Conservation (phyloP, 139 green algal species). For the Coelastrella sp. region DNA sequence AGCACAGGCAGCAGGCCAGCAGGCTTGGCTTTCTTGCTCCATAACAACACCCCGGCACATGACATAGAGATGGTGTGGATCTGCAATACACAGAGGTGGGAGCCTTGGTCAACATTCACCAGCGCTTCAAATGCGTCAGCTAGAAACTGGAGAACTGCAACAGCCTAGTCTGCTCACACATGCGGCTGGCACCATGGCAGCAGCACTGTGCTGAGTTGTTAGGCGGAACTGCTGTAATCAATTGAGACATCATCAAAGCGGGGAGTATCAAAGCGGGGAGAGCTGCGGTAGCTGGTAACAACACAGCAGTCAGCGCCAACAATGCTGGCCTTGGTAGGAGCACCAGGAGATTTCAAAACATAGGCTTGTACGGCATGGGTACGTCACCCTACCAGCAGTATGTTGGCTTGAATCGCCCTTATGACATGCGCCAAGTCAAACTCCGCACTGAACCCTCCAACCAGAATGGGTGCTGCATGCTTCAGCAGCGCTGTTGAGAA, state of each 20-base stretch:
- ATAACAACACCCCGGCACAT: slow-evolving; percentile 20
- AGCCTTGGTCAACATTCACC: too few species aligned
- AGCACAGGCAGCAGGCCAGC: slow-evolving; percentile 21
- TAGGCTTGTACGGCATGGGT: background rate
- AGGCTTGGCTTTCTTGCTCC: slow-evolving; percentile 36
- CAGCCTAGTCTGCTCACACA: too few species aligned
- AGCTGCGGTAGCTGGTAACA: too few species aligned
- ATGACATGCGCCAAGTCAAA: background rate
- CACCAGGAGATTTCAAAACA: background rate
- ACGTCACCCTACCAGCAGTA: background rate
- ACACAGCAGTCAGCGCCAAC: too few species aligned
- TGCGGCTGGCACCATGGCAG: too few species aligned
- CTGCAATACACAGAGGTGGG: background rate
- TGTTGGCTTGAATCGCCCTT: background rate
- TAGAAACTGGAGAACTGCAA: too few species aligned
- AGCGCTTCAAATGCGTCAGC: too few species aligned
- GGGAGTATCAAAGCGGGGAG: too few species aligned
- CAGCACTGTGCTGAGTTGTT: too few species aligned
- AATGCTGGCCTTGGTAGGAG: background rate
- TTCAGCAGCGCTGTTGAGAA: background rate
- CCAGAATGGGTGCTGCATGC: slow-evolving; percentile 1
- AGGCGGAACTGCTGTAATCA: too few species aligned
- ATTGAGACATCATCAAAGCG: too few species aligned
- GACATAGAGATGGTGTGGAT: slow-evolving; percentile 41
- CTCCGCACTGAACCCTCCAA: background rate